Evolutionary conservation across 352 stramenopile genomes (phyloP), one percentile per base, ranked within the genome.

Genomic region (Pythium sp.): DNA sequence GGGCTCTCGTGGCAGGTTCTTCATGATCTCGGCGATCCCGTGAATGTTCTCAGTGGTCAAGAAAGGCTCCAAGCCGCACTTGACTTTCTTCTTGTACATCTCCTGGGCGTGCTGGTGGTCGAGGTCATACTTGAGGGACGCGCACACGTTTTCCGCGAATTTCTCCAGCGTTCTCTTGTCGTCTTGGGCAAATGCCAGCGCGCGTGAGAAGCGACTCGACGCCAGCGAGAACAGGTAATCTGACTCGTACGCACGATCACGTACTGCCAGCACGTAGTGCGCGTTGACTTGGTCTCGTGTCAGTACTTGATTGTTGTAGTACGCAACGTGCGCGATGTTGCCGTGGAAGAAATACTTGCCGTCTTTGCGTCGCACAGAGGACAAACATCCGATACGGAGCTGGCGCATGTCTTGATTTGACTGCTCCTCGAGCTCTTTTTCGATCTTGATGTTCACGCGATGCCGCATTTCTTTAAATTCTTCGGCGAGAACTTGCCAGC

Each of bases 261-360:
- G 71, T 24, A 79, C 80, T 2, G 81, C 90, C 53, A 93, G 71
- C 2, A 93, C 73, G 34, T 84, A 96, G 69, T 96, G 92, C 0
- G 75, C 72, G 32, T 91, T 89, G 26, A 98, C 68, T 61, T 86
- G 71, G 38, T 97, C 90, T 0, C 80, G 79, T 53, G 64, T 82
- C 20, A 98, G 61, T 6, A 72, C 68, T 9, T 71, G 64, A 8
- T 75, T 75, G 41, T 84, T 86, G 77, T 95, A 98, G 61, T 92
- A 94, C 12, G 87, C 89, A 7, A 98, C 85, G 59, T 97, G 90
- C 20, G 87, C 87, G 30, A 97, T 82, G 14, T 71, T 67, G 3
- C 92, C 92, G 20, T 91, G 77, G 68, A 97, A 97, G 71, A 93
- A 97, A 60, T 92, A 81, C 43, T 94, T 95, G 14, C 87, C 86